These are phyloP conservation scores for Aspergillus quadricinctus DNA, from an alignment of 2,329 filamentous ascomycete species.

Conservation along the genomic window DNA sequence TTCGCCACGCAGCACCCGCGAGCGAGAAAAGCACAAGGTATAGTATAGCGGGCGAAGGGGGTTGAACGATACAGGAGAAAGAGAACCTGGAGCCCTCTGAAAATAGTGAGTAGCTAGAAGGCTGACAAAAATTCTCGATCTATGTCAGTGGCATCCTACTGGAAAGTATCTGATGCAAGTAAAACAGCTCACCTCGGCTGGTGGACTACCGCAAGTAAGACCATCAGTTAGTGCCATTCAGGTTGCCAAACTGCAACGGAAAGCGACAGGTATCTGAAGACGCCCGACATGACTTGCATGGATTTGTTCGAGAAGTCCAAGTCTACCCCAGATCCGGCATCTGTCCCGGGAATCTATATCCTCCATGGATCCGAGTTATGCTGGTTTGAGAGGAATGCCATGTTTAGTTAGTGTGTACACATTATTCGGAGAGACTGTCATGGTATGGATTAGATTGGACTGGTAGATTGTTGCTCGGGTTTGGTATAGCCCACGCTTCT, in stretches of 20 bases:
- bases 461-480: neutral
- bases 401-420: neutral
- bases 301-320: neutral
- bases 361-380: neutral
- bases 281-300: neutral
- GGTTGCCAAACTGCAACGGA: neutral
- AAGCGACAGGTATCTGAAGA: neutral
- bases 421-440: neutral
- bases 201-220: neutral
- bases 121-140: neutral
- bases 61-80: neutral
- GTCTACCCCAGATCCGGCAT: neutral
- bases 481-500: neutral
- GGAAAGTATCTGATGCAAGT: neutral
- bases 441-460: neutral
- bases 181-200: neutral
- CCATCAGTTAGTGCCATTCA: neutral
- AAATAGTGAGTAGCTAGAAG: neutral
- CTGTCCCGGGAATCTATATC: neutral
- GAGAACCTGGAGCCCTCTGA: neutral
- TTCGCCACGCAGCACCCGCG: neutral
- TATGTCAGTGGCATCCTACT: neutral
- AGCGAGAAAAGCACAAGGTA: neutral
- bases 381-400: neutral
- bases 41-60: neutral